Conservation (phyloP, 257 asterid genomes). For the Prunella vulgaris region DNA sequence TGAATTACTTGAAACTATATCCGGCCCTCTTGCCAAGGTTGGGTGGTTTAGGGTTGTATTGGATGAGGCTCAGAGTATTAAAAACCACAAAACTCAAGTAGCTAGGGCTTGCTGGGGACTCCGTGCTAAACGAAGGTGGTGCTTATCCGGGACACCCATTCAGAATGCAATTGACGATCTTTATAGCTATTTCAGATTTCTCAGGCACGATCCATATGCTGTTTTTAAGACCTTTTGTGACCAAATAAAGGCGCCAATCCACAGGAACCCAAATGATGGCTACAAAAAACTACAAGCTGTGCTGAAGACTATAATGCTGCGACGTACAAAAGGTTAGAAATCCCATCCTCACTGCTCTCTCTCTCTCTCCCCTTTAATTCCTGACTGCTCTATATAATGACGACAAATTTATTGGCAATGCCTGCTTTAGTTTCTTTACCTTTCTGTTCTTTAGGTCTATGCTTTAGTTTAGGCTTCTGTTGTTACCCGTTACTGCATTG, state of each 20-base stretch:
- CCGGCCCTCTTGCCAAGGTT: conserved; percentile 93
- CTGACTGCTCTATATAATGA: not conserved
- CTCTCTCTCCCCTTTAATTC: conserved; percentile 7
- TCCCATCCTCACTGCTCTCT: not conserved
- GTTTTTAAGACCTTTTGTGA: conserved; percentile 57
- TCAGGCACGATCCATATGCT: conserved; percentile 84
- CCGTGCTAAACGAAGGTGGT: conserved; percentile 99
- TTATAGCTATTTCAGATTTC: conserved; percentile 96
- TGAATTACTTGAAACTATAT: conserved; percentile 48
- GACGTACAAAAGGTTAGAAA: conserved; percentile 80
- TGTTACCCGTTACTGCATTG: not conserved
- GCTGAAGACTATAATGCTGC: conserved; percentile 87
- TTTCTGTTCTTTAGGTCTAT: not conserved
- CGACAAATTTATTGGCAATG: not conserved
- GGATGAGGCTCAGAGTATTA: conserved; percentile 98
- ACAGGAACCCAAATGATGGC: conserved; percentile 59
- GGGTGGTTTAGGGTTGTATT: conserved; percentile 96
- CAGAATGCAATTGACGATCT: conserved; percentile 93
- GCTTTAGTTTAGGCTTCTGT: not conserved
- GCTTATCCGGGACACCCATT: conserved; percentile 96
- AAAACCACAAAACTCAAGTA: conserved; percentile 84
- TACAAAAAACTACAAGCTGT: conserved; percentile 88
- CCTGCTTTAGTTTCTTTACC: not conserved
- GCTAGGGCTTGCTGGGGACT: conserved; percentile 99
- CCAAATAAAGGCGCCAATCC: conserved; percentile 70